Evolutionary conservation across 73 alveolate species (phyloP), one percentile per base, ranked within the genome.

Genomic region (Durusdinium trenchii): DNA sequence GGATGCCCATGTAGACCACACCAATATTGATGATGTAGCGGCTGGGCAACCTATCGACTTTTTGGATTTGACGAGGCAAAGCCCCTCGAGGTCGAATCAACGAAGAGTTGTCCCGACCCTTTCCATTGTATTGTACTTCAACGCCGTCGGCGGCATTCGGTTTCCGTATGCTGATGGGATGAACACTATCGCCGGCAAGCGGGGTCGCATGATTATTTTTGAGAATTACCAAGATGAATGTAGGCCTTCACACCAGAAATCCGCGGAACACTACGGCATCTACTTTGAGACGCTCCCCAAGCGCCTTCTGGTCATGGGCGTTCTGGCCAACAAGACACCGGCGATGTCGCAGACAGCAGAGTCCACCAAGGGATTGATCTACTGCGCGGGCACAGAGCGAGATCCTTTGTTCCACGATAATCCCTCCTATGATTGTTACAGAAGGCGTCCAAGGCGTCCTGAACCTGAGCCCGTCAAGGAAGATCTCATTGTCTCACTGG

Each of bases 261-360:
- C 95, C 26, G 95, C 95, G 23, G 81, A 26, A 14, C 95, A 86
- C 95, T 61, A 86, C 36, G 95, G 95, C 18, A 45, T 86, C 83
- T 86, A 86, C 28, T 86, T 86, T 26, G 84, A 86, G 95, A 60
- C 32, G 36, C 23, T 57, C 64, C 95, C 95, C n/a, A 86, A 32
- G 47, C 26, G 95, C n/a, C 47, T 86, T 7, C 82, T 86, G 26
- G 35, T 86, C 95, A 86, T 86, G 95, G 95, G 95, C 95, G 78
- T 86, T 35, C 62, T 86, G 14, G 95, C 95, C 64, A 86, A 86
- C 35, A 46, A 86, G 40, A 86, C 95, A 12, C 95, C 95, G 7
- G 47, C 38, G 82, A 60, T 86, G 62, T 3, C 71, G 2, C 12
- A 61, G 42, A 12, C 10, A 20, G 45, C 60, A 50, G 54, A 61